Evolutionary conservation across 2,329 filamentous ascomycete species (phyloP), one percentile per base, ranked within the genome.

Genomic region (Fusarium tjaetaba): DNA sequence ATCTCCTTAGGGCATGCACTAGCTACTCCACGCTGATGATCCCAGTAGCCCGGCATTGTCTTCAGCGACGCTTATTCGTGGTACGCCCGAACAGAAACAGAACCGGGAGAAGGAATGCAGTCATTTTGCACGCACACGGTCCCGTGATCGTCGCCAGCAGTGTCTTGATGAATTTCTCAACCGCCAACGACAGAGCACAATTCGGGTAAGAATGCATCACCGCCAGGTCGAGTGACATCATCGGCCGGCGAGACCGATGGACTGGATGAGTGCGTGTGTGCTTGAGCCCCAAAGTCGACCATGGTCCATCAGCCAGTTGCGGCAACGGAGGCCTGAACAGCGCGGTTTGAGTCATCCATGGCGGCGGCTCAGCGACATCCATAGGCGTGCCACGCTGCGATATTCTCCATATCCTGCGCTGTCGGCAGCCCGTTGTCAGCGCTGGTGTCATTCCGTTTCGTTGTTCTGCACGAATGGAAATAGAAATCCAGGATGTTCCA

Each of bases 181-280:
- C 63, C 63, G 41, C 71, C 64, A 68, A 60, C 71, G 55, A 56
- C 28, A 74, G 62, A 56, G 48, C 51, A 32, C 15, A 55, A 46
- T 73, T 52, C 24, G 39, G 59, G 52, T 56, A 52, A 68, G 57
- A 49, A 48, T 48, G 59, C 56, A 74, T 72, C 68, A 69, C 71
- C 71, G 68, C 68, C 62, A 46, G 62, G 42, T 68, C 73, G 62
- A 55, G 63, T 74, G 71, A 74, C 71, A 74, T 74, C 71, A 74
- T 69, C 24, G 18, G 41, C 56, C 71, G 71, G 71, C 41, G 56
- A 69, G 68, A 63, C 71, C 71, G 71, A 73, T 30, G 62, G 34
- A 49, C 48, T 48, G 41, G 49, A 34, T 45, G 66, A 60, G 51
- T 46, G 49, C 49, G 49, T 74, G 56, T 36, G 30, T 43, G 58